A percentile compares a stretch with the other conserved stretches of the same genome.
Evolutionary conservation across 1,139 yeast genomes (phyloP).

Genomic region (Candida neerlandica): DNA sequence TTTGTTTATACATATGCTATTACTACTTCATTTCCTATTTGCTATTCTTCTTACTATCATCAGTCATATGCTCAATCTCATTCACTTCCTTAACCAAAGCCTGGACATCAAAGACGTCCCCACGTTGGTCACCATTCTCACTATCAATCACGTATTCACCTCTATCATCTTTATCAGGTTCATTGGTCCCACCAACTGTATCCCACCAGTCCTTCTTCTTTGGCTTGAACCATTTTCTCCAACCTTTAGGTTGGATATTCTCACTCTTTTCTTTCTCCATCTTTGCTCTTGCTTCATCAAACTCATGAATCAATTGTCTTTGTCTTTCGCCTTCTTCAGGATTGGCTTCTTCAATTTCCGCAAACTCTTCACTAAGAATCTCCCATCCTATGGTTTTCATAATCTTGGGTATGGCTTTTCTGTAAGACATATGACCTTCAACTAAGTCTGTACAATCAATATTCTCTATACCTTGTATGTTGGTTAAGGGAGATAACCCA

Average conservation of each 20-base stretch:
- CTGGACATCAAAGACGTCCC: constrained; percentile 46
- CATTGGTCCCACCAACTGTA: constrained; percentile 49
- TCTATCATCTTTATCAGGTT: constrained; percentile 16
- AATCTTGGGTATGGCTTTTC: constrained; percentile 87
- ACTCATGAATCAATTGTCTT: constrained; percentile 76
- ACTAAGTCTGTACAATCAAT: constrained; percentile 84
- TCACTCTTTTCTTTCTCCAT: constrained; percentile 41
- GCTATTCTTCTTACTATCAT: constrained; percentile 18
- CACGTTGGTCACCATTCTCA: constrained; percentile 15
- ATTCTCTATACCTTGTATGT: constrained; percentile 70
- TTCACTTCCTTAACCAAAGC: constrained; percentile 50
- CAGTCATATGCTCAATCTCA: constrained; percentile 40
- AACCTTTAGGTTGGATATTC: constrained; percentile 39
- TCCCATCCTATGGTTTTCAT: constrained; percentile 74
- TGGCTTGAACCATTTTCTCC: constrained; percentile 73
- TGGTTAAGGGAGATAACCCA: constrained; percentile 79
- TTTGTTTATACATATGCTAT: not conserved
- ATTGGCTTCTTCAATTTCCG: constrained; percentile 95
- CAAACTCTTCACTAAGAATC: constrained; percentile 85
- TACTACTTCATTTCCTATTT: not conserved
- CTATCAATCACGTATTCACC: constrained; percentile 13
- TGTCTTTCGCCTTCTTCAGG: constrained; percentile 84
- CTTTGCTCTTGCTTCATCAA: constrained; percentile 79
- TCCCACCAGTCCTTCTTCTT: constrained; percentile 91
- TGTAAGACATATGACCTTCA: constrained; percentile 96